These are phyloP conservation scores for Leishmania amazonensis DNA, from an alignment of 208 protist genomes.

Conservation along the genomic window DNA sequence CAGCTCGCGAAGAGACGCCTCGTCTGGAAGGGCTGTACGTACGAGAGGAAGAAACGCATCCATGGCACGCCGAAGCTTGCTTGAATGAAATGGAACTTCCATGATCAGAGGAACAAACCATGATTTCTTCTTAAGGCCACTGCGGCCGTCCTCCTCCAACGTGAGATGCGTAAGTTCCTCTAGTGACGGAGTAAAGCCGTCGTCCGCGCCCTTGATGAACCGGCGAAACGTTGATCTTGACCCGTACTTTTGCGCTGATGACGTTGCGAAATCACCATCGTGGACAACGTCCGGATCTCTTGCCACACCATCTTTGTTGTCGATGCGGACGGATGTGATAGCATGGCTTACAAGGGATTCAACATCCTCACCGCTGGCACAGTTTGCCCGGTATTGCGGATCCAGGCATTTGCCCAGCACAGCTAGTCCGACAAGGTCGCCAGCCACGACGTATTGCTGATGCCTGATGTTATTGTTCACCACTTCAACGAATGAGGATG, in stretches of 20 bases:
- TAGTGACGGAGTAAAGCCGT: constrained; percentile 76
- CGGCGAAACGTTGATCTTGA: constrained; percentile 57
- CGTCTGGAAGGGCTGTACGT: constrained; percentile 66
- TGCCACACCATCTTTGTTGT: constrained; percentile 70
- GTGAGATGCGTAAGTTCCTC: constrained; percentile 81
- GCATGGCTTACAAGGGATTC: constrained; percentile 44
- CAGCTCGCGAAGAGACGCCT: constrained; percentile 50
- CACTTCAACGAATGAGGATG: constrained; percentile 86
- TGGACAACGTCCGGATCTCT: constrained; percentile 43
- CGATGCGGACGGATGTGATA: constrained; percentile 47
- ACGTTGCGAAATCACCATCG: constrained; percentile 68
- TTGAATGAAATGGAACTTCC: constrained; percentile 86
- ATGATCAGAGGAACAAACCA: constrained; percentile 89
- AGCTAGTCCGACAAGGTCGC: constrained; percentile 68
- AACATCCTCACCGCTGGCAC: constrained; percentile 26
- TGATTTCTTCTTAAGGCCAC: constrained; percentile 87
- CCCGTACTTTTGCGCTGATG: constrained; percentile 68
- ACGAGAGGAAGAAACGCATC: constrained; percentile 81
- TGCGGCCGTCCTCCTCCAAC: constrained; percentile 80
- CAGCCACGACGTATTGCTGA: constrained; percentile 87
- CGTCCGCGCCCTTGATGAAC: constrained; percentile 84
- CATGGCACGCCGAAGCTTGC: constrained; percentile 53
- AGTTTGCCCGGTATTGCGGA: constrained; percentile 84
- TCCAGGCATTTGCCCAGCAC: constrained; percentile 88
- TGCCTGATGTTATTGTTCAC: constrained; percentile 76